Percentiles rank a stretch among this genome's conserved stretches.
Evolutionary conservation across 108 stramenopile genomes (phyloP).

Genomic region (Fragilariopsis cylindrus): DNA sequence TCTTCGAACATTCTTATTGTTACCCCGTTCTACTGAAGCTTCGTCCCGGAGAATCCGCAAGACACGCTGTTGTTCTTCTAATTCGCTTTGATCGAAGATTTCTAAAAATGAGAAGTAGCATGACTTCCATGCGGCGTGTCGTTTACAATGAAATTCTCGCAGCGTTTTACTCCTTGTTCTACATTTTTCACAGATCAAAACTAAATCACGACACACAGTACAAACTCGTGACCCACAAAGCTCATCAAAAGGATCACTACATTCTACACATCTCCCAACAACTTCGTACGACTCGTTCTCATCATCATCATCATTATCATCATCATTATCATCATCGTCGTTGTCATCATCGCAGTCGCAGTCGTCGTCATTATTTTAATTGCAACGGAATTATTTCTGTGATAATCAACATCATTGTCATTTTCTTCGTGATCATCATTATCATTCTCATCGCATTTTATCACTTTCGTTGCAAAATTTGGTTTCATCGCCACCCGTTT

Average conservation of each 20-base stretch:
- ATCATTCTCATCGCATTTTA: background rate
- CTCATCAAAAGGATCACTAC: slow-evolving; percentile 54
- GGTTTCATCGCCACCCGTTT: slow-evolving; percentile 72
- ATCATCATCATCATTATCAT: background rate
- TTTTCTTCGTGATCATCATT: slow-evolving; percentile 4
- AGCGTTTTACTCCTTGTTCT: slow-evolving; percentile 22
- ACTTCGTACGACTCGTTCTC: slow-evolving; percentile 14
- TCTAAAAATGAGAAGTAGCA: slow-evolving; percentile 82
- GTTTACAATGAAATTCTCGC: slow-evolving; percentile 71
- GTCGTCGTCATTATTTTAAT: background rate
- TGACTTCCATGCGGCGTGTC: slow-evolving; percentile 64
- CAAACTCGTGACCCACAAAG: slow-evolving; percentile 68
- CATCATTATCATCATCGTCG: background rate
- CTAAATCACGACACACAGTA: slow-evolving; percentile 75
- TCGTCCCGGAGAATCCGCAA: slow-evolving; percentile 45
- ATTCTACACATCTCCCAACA: slow-evolving; percentile 71
- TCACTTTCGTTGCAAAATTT: slow-evolving; percentile 9
- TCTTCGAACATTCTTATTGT: slow-evolving; percentile 58
- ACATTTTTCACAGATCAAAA: slow-evolving; percentile 65
- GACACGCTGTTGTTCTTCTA: slow-evolving; percentile 39
- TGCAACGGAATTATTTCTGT: background rate
- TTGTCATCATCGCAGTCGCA: background rate
- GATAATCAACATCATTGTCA: background rate
- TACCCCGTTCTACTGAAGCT: background rate
- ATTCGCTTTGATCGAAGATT: slow-evolving; percentile 44